Conservation (phyloP, 2,329 filamentous ascomycete genomes). For the Monosporascus ibericus region DNA sequence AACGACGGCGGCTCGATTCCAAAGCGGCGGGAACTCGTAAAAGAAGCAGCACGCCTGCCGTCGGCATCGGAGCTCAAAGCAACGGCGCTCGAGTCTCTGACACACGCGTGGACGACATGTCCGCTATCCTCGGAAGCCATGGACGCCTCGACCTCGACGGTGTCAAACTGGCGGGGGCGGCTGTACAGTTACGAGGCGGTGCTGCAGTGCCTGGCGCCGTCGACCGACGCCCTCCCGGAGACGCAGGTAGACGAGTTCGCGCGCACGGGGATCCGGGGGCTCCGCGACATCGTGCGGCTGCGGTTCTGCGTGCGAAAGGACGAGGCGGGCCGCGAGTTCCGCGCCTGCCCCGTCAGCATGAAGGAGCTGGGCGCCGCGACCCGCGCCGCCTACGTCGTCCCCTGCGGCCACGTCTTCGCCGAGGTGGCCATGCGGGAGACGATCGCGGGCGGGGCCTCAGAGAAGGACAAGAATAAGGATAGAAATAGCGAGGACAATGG, state of each 20-base stretch:
- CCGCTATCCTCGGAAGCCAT: constrained; percentile 77
- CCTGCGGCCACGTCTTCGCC: constrained; percentile 91
- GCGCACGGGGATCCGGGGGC: constrained; percentile 61
- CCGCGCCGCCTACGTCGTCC: constrained; percentile 83
- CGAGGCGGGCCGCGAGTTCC: constrained; percentile 45
- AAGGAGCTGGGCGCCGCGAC: constrained; percentile 76
- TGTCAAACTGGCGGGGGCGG: constrained; percentile 76
- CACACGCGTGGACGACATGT: constrained; percentile 81
- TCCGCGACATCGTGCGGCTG: constrained; percentile 84
- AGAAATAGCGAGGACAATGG: background rate
- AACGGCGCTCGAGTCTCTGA: constrained; percentile 74
- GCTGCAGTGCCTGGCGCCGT: constrained; percentile 55
- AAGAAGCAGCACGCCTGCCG: constrained; percentile 77
- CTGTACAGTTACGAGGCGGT: constrained; percentile 95
- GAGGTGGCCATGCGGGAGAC: constrained; percentile 81
- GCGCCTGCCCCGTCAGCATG: constrained; percentile 81
- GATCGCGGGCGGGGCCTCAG: constrained; percentile 11
- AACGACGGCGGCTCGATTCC: constrained; percentile 98
- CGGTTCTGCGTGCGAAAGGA: constrained; percentile 54
- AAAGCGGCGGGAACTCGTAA: constrained; percentile 91
- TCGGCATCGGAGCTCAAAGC: constrained; percentile 86
- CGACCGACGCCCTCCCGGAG: constrained; percentile 42
- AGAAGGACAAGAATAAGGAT: background rate
- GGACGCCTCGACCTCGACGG: constrained; percentile 56
- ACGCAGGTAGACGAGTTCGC: constrained; percentile 32